Base-by-base conservation (phyloP, 768 basidiomycete genomes). In the Auriculariales sp. region DNA sequence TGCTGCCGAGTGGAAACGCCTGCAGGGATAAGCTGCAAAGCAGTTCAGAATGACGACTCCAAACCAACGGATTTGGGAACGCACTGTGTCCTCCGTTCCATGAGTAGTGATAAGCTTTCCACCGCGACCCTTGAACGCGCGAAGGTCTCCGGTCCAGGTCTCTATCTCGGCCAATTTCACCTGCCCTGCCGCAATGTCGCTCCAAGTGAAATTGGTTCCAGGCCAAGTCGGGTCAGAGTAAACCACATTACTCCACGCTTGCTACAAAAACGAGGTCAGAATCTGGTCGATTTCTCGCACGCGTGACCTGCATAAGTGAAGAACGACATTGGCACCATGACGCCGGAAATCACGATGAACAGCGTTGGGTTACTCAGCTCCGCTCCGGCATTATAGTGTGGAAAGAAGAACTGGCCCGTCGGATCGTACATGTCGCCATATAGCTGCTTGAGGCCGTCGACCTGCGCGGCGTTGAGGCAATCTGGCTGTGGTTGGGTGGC, bases 311-410 rank as follows among this genome's bases (percentile, higher is more conserved):
- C 35, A 15, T n/a, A 15, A n/a, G 10, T 15, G 10, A 6, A 36
- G n/a, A n/a, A 22, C 35, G 22, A 22, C n/a, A 36, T n/a, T 3
- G 35, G 35, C 35, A 11, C n/a, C 17, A n/a, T n/a, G n/a, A n/a
- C n/a, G n/a, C 47, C 46, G 30, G 22, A 36, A 1, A 36, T 15
- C 32, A 33, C 34, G 14, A 36, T 25, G 7, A 36, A 34, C 29
- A 45, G 47, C 6, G 28, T 31, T 7, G 28, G 14, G 28, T 52
- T 53, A 3, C 19, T 24, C n/a, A n/a, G n/a, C 52, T 62, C 59
- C 32, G 60, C 61, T 15, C 62, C 58, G 46, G 60, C 60, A 53
- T 62, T 59, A 49, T 60, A 62, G 15, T 55, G 51, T 22, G 58
- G 56, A 32, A 57, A 62, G 1, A 61, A 33, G 48, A 54, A 57